These are phyloP conservation scores for Trichoderma lentiforme DNA, from an alignment of 2,329 filamentous ascomycete genomes.

Conservation along the genomic window DNA sequence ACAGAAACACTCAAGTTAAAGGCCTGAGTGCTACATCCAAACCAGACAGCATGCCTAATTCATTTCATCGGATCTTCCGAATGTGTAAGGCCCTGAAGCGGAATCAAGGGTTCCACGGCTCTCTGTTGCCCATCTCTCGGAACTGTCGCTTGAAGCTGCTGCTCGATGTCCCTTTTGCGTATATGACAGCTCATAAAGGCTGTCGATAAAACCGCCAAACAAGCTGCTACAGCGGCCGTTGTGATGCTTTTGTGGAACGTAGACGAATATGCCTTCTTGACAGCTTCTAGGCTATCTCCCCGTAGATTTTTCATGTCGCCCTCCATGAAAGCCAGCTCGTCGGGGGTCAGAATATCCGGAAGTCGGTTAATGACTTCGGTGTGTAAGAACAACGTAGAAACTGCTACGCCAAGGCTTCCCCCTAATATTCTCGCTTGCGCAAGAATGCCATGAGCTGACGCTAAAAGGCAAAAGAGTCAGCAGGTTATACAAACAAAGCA, in stretches of 20 bases:
- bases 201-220: conserved; percentile 38
- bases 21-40: background rate
- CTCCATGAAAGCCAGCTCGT: conserved; percentile 29
- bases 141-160: conserved; percentile 24
- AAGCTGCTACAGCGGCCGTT: conserved; percentile 42
- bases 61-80: background rate
- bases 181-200: conserved; percentile 37
- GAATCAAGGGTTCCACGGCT: background rate
- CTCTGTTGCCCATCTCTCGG: conserved; percentile 17
- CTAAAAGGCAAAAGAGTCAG: conserved; percentile 27
- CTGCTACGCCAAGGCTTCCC: conserved; percentile 53
- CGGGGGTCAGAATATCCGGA: conserved; percentile 27
- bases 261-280: conserved; percentile 41
- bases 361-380: conserved; percentile 31
- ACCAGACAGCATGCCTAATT: background rate
- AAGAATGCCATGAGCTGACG: conserved; percentile 51
- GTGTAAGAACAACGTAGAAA: conserved; percentile 47
- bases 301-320: conserved; percentile 26
- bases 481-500: conserved; percentile 18
- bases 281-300: conserved; percentile 28
- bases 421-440: conserved; percentile 51
- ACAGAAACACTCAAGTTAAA: background rate
- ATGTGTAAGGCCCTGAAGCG: background rate
- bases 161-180: conserved; percentile 18
- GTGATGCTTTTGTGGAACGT: conserved; percentile 48